Evolutionary conservation across 805 yeast species (phyloP).

Genomic region (Ogataea nonfermentans): DNA sequence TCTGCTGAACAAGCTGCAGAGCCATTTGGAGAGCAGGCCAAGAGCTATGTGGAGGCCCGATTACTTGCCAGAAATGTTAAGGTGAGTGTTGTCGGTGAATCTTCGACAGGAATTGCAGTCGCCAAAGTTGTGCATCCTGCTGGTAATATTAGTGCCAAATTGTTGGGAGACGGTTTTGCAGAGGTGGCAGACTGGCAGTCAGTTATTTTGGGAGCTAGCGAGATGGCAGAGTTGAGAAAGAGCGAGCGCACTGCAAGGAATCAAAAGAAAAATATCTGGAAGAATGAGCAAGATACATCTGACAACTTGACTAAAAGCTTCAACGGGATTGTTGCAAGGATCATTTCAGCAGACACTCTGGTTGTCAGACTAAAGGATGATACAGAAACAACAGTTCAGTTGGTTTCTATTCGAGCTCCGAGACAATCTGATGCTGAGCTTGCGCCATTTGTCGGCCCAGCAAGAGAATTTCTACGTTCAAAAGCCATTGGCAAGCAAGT

Average conservation of each 20-base stretch:
- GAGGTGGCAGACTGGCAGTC: slow-evolving; percentile 83
- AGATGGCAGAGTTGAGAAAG: slow-evolving; percentile 59
- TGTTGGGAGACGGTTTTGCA: slow-evolving; percentile 69
- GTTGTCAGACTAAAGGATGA: slow-evolving; percentile 50
- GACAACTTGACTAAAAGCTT: slow-evolving; percentile 46
- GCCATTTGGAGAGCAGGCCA: slow-evolving; percentile 66
- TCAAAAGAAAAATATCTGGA: slow-evolving; percentile 58
- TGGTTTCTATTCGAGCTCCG: slow-evolving; percentile 77
- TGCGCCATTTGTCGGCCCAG: slow-evolving; percentile 57
- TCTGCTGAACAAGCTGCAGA: slow-evolving; percentile 43
- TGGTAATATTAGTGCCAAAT: slow-evolving; percentile 68
- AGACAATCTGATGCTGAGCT: slow-evolving; percentile 56
- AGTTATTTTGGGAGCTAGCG: slow-evolving; percentile 57
- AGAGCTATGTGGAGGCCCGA: slow-evolving; percentile 58
- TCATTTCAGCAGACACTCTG: slow-evolving; percentile 68
- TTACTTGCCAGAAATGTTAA: slow-evolving; percentile 60
- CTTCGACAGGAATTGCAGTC: slow-evolving; percentile 58
- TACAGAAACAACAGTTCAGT: slow-evolving; percentile 63
- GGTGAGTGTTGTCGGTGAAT: slow-evolving; percentile 57
- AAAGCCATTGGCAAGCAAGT: slow-evolving; percentile 70
- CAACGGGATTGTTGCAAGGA: slow-evolving; percentile 55
- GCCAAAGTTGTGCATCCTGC: slow-evolving; percentile 67
- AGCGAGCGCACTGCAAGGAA: slow-evolving; percentile 62
- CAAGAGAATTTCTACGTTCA: slow-evolving; percentile 73
- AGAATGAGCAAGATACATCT: slow-evolving; percentile 30